Evolutionary conservation across 2,329 filamentous ascomycete species (phyloP).

Genomic region (Diaporthe sp.): DNA sequence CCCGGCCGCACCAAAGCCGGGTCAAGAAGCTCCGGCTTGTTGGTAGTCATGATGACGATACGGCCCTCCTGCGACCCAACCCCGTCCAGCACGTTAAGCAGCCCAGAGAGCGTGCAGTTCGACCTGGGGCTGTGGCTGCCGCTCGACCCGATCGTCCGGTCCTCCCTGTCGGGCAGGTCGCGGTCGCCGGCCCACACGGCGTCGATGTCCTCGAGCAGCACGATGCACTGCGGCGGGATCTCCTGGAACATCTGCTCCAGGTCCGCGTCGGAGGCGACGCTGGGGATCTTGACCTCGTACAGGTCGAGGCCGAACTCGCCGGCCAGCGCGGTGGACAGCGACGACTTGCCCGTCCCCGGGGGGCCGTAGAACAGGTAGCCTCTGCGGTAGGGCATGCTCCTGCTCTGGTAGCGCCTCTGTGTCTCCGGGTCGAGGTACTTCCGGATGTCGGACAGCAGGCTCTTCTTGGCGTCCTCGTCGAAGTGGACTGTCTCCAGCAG

Average conservation of each 20-base stretch:
- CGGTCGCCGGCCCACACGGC: slow-evolving; percentile 49
- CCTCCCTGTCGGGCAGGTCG: slow-evolving; percentile 35
- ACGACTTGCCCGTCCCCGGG: slow-evolving; percentile 73
- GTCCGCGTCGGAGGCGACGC: slow-evolving; percentile 63
- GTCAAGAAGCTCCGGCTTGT: slow-evolving; percentile 73
- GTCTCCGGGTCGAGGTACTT: slow-evolving; percentile 66
- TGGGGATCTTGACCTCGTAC: slow-evolving; percentile 64
- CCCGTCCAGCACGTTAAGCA: slow-evolving; percentile 78
- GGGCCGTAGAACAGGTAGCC: slow-evolving; percentile 77
- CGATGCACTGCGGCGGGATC: slow-evolving; percentile 66
- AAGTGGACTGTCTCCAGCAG: slow-evolving; percentile 66
- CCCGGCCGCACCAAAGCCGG: slow-evolving; percentile 73
- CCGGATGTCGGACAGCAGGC: slow-evolving; percentile 63
- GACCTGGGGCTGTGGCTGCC: slow-evolving; percentile 40
- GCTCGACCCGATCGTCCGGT: slow-evolving; percentile 30
- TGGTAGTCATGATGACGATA: slow-evolving; percentile 80
- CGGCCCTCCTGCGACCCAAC: slow-evolving; percentile 77
- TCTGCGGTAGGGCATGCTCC: slow-evolving; percentile 75
- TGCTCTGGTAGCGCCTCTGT: slow-evolving; percentile 72
- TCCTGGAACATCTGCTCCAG: slow-evolving; percentile 66
- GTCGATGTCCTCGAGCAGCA: slow-evolving; percentile 70
- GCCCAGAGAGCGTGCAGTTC: slow-evolving; percentile 67
- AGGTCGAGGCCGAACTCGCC: slow-evolving; percentile 66
- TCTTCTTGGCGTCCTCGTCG: slow-evolving; percentile 60
- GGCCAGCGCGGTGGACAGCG: slow-evolving; percentile 65